phyloP scores from a whole-genome alignment of 805 yeast species.

The Hyphopichia homilentoma region DNA sequence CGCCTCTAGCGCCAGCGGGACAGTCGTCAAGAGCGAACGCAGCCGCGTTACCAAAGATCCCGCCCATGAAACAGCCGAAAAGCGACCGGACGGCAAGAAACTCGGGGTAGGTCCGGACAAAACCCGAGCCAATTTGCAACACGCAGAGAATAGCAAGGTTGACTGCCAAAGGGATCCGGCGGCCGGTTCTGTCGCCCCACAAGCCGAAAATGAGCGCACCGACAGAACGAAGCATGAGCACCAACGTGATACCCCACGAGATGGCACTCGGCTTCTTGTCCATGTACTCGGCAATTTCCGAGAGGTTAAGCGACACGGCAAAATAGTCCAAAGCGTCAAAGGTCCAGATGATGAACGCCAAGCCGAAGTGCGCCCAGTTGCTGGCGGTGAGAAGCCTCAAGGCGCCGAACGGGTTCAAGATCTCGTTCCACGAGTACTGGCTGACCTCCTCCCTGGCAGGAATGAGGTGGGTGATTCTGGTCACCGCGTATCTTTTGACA shows the following conservation, averaged over 20 bases:
- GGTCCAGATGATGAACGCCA: constrained; percentile 59
- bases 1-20: constrained; percentile 52
- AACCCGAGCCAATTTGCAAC: constrained; percentile 63
- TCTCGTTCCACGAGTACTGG: constrained; percentile 30
- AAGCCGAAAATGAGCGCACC: constrained; percentile 63
- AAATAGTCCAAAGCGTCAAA: constrained; percentile 68
- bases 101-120: constrained; percentile 51
- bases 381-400: constrained; percentile 43
- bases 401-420: constrained; percentile 63
- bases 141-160: constrained; percentile 45
- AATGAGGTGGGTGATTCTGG: constrained; percentile 48
- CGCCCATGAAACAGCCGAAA: constrained; percentile 59
- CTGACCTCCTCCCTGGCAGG: constrained; percentile 43
- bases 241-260: constrained; percentile 67
- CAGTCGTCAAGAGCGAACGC: constrained; percentile 53
- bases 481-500: constrained; percentile 32
- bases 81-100: constrained; percentile 61
- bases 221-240: constrained; percentile 63
- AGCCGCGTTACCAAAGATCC: constrained; percentile 52
- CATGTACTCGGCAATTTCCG: constrained; percentile 44
- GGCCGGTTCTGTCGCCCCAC: constrained; percentile 57
- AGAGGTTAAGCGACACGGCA: constrained; percentile 50
- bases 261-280: constrained; percentile 45
- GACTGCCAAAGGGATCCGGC: constrained; percentile 54
- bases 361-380: constrained; percentile 55